These are phyloP conservation scores for Neofusicoccum cordaticola DNA, from an alignment of 2,329 filamentous ascomycete genomes.

Conservation along the genomic window DNA sequence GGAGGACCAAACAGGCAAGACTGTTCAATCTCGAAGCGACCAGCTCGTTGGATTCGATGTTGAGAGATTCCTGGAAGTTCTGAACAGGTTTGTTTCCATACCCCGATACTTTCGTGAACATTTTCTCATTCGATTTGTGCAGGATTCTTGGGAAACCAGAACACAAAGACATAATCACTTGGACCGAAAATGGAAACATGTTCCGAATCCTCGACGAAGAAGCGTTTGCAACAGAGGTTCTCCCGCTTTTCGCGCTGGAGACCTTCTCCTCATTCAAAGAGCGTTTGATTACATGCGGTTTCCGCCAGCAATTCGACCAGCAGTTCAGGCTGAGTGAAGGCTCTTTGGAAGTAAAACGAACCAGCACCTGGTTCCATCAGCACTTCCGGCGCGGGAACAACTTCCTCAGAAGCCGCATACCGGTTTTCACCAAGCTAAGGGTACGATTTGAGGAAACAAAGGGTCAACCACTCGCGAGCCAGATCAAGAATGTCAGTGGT, in stretches of 20 bases:
- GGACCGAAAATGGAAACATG: background rate
- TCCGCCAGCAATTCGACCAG: background rate
- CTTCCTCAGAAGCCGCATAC: background rate
- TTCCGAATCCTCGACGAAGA: background rate
- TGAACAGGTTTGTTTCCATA: constrained; percentile 27
- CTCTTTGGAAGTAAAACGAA: background rate
- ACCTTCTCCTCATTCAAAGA: background rate
- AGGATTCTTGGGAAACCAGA: background rate
- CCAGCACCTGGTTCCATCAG: background rate
- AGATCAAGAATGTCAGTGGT: background rate
- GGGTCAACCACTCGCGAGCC: background rate
- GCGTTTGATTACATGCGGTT: background rate
- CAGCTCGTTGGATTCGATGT: background rate
- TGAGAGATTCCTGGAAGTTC: background rate
- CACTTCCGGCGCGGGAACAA: background rate
- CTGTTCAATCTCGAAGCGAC: background rate
- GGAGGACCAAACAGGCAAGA: background rate
- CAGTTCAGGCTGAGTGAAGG: background rate
- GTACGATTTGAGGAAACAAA: background rate
- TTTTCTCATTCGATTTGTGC: background rate
- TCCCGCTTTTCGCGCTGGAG: background rate
- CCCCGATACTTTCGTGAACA: too few relatives aligned
- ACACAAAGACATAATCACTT: background rate
- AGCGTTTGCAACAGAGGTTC: background rate
- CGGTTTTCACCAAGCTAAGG: background rate